Evolutionary conservation across 2,329 filamentous ascomycete genomes (phyloP).

Genomic region (Pseudofabraea citricarpa): DNA sequence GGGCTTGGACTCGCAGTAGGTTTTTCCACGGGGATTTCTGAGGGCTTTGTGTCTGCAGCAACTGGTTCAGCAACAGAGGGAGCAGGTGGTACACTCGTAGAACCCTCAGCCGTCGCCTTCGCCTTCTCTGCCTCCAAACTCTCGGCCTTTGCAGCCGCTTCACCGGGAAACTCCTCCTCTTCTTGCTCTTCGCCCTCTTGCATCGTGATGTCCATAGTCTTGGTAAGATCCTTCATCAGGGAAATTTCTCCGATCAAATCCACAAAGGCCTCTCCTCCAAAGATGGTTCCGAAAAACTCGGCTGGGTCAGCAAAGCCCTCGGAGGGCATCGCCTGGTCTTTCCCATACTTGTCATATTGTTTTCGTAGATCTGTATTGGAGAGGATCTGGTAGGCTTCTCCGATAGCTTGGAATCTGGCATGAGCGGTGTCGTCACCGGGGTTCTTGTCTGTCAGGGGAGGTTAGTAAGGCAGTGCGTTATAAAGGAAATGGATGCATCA

Average conservation of each 20-base stretch:
- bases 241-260: slow-evolving; percentile 98
- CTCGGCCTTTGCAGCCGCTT: slow-evolving; percentile 51
- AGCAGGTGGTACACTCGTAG: slow-evolving; percentile 9
- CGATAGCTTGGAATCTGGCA: slow-evolving; percentile 87
- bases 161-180: slow-evolving; percentile 54
- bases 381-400: slow-evolving; percentile 73
- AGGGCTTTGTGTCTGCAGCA: slow-evolving; percentile 9
- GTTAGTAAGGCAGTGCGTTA: background rate
- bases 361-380: slow-evolving; percentile 82
- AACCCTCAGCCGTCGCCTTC: slow-evolving; percentile 15
- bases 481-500: background rate
- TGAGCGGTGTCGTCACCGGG: slow-evolving; percentile 92
- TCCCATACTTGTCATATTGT: slow-evolving; percentile 95
- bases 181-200: slow-evolving; percentile 66
- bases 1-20: slow-evolving; percentile 14
- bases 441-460: slow-evolving; percentile 73
- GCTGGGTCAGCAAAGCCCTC: slow-evolving; percentile 93
- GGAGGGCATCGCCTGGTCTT: slow-evolving; percentile 85
- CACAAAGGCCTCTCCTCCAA: slow-evolving; percentile 90
- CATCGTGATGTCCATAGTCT: slow-evolving; percentile 97
- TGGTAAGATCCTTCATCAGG: slow-evolving; percentile 96
- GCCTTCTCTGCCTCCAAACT: slow-evolving; percentile 36
- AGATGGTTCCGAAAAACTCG: slow-evolving; percentile 98
- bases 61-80: slow-evolving; percentile 18
- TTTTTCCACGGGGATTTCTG: slow-evolving; percentile 20